phyloP scores from a whole-genome alignment of 1,284 basidiomycete genomes.

The Apiotrichum laibachii region DNA sequence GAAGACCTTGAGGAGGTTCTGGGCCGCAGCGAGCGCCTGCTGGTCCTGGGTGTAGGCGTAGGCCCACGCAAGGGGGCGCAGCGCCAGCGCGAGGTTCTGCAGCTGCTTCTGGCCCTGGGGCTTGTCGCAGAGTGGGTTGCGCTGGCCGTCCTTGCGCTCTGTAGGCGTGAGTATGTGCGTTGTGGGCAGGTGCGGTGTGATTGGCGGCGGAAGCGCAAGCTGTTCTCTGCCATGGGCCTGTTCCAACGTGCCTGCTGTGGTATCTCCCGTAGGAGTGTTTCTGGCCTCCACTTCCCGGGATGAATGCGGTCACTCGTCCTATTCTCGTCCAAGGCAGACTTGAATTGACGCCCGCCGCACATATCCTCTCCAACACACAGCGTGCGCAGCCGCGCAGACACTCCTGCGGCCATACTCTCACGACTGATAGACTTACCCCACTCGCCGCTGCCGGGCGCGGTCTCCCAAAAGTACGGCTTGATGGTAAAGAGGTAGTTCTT shows the following conservation, averaged over 20 bases:
- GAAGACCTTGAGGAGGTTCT: slow-evolving; percentile 31
- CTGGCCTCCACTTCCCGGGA: too few relatives aligned
- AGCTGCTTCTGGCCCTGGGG: slow-evolving; percentile 37
- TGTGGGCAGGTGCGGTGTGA: too few relatives aligned
- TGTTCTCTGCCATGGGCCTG: not conserved
- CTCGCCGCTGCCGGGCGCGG: slow-evolving; percentile 17
- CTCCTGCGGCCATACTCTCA: not conserved
- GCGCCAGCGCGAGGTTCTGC: slow-evolving; percentile 16
- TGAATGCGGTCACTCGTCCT: too few relatives aligned
- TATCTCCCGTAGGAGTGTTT: too few relatives aligned
- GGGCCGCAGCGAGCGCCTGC: slow-evolving; percentile 10
- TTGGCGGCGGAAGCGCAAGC: not conserved
- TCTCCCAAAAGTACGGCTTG: slow-evolving; percentile 38
- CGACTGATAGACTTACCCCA: slow-evolving; percentile 26
- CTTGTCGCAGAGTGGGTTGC: slow-evolving; percentile 34
- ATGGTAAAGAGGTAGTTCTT: slow-evolving; percentile 37
- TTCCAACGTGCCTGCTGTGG: too few relatives aligned
- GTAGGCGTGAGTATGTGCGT: slow-evolving; percentile 1
- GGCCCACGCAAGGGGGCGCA: slow-evolving; percentile 27
- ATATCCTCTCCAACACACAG: too few relatives aligned
- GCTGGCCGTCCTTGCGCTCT: slow-evolving; percentile 37
- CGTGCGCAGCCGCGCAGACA: too few relatives aligned
- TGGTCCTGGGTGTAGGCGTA: slow-evolving; percentile 15
- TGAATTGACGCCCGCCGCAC: too few relatives aligned
- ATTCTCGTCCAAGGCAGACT: too few relatives aligned